Base-by-base conservation (phyloP, 75 land plant genomes). In the Chamaecyparis obtusa region DNA sequence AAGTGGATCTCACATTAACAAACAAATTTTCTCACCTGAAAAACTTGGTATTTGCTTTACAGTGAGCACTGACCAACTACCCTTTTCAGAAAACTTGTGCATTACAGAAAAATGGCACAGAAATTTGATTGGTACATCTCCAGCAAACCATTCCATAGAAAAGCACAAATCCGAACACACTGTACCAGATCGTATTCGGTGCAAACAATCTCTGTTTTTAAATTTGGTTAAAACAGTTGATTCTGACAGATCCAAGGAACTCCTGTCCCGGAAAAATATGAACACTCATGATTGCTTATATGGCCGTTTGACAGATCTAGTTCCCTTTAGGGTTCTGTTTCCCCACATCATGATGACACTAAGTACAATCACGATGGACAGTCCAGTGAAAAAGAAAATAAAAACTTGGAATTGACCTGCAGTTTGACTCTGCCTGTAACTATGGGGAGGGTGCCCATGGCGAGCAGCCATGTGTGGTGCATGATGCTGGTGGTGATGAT, bases 381-480 rank as follows among this genome's bases (percentile, higher is more conserved):
- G 5, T 9, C n/a, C 83, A 24, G 83, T 81, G 9, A 41, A 44
- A 5, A n/a, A 44, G 32, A 81, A 81, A 81, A 48, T 32, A n/a
- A 44, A 81, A 43, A 27, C 32, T 14, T 27, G 27, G 51, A 81
- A 81, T 10, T 81, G 83, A 44, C 44, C 44, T 44, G n/a, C 14
- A 81, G 46, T 43, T 27, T 13, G 32, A 46, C 48, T 46, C 48
- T 81, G 83, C 46, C 51, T 81, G 51, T 81, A 32, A 44, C 44
- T 44, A 51, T 44, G 30, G n/a, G 83, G 83, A 44, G 83, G 83
- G n/a, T 44, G 83, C 83, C 83, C 83, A 44, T 81, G 83, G n/a
- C 14, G 83, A 24, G 51, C 83, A 10, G 83, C 83, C 83, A 81
- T 81, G 83, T 81, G 83, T 44, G 48, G 51, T 27, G 49, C 51